phyloP scores from a whole-genome alignment of 2,329 filamentous ascomycete species.

The Apiospora kogelbergensis region DNA sequence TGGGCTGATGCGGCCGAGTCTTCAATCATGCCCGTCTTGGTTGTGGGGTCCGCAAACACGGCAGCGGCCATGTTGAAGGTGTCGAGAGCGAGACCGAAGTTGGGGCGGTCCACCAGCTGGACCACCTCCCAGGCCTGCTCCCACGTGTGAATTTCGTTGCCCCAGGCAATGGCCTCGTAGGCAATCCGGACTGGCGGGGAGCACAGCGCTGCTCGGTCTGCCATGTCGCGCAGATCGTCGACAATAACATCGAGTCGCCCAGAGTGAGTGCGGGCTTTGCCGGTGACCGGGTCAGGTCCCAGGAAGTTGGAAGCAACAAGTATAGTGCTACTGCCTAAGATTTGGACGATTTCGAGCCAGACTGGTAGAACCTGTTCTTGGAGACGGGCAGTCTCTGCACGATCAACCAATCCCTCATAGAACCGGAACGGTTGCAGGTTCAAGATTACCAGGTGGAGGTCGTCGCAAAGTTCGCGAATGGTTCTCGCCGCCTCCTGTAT shows the following conservation, averaged over 20 bases:
- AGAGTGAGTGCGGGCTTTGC: constrained; percentile 67
- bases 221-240: constrained; percentile 61
- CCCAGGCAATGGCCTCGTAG: constrained; percentile 74
- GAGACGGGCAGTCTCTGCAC: constrained; percentile 53
- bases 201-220: constrained; percentile 63
- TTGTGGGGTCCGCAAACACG: constrained; percentile 68
- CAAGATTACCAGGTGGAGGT: constrained; percentile 57
- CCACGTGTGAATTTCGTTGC: constrained; percentile 70
- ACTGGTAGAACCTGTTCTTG: no score
- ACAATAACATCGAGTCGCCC: constrained; percentile 50
- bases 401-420: constrained; percentile 71
- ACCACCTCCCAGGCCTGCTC: constrained; percentile 71
- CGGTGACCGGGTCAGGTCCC: constrained; percentile 67
- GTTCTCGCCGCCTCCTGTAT: constrained; percentile 52
- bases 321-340: constrained; percentile 68
- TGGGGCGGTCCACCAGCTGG: constrained; percentile 60
- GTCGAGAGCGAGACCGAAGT: constrained; percentile 77
- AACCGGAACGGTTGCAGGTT: constrained; percentile 76
- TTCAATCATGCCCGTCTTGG: constrained; percentile 47
- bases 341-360: constrained; percentile 11
- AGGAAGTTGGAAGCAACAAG: constrained; percentile 65
- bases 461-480: constrained; percentile 57
- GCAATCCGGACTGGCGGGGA: constrained; percentile 63
- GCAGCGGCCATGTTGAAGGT: constrained; percentile 75
- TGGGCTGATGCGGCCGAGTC: constrained; percentile 45